phyloP scores from a whole-genome alignment of 331 rosid genomes.

The Prunus yedoensis region DNA sequence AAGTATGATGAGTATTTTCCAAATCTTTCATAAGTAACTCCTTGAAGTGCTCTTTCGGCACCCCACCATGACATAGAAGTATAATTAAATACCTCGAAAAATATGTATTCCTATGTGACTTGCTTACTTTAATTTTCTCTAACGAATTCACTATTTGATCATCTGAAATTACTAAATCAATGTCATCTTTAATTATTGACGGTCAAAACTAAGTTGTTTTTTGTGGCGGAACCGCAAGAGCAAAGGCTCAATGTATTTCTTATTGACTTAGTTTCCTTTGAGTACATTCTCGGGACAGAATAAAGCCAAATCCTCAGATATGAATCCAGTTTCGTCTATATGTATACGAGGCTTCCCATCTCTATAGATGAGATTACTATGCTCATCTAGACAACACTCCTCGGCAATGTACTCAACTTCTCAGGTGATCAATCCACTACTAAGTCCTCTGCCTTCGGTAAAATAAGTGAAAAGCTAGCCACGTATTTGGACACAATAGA shows the following conservation, averaged over 20 bases:
- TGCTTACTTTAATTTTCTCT: slow-evolving; percentile 70
- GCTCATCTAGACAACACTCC: too few species aligned
- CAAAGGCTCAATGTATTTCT: slow-evolving; percentile 46
- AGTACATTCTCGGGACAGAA: slow-evolving; percentile 49
- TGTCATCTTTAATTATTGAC: slow-evolving; percentile 64
- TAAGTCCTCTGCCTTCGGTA: too few species aligned
- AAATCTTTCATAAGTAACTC: slow-evolving; percentile 43
- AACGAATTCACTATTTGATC: slow-evolving; percentile 46
- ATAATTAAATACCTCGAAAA: slow-evolving; percentile 53
- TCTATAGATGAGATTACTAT: slow-evolving; percentile 11
- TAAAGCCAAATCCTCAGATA: slow-evolving; percentile 69
- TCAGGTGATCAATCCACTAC: too few species aligned
- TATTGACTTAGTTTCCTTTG: slow-evolving; percentile 28
- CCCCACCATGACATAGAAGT: slow-evolving; percentile 79
- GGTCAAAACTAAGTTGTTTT: slow-evolving; percentile 44
- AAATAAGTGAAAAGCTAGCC: too few species aligned
- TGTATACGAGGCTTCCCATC: slow-evolving; percentile 50
- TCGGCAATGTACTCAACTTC: too few species aligned
- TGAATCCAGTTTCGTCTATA: slow-evolving; percentile 88
- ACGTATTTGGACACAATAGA: too few species aligned
- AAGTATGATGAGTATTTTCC: slow-evolving; percentile 39
- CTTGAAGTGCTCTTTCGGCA: slow-evolving; percentile 62
- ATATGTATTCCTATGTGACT: slow-evolving; percentile 47
- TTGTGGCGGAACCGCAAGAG: slow-evolving; percentile 71
- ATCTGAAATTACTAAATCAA: slow-evolving; percentile 27